A percentile compares a stretch with the other conserved stretches of the same genome.
These are phyloP conservation scores for Starmerella tilneyi DNA, from an alignment of 805 yeast genomes.

Conservation along the genomic window DNA sequence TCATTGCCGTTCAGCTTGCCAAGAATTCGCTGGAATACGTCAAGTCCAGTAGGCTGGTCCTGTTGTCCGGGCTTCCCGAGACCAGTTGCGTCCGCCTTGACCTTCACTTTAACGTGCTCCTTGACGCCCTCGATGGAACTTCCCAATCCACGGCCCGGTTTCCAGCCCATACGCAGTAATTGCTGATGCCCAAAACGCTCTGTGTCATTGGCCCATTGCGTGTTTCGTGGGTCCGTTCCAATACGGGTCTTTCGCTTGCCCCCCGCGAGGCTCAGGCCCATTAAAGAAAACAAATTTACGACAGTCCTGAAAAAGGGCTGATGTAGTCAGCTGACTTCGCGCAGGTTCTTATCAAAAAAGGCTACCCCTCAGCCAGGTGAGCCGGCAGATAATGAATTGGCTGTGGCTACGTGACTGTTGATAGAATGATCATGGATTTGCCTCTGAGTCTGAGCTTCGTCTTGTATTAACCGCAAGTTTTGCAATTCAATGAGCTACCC, in stretches of 20 bases:
- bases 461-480: no score
- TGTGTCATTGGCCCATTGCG: conserved; percentile 75
- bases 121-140: conserved; percentile 38
- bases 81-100: conserved; percentile 77
- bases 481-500: no score
- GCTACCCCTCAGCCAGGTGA: no score
- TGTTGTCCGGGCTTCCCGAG: conserved; percentile 61
- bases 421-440: no score
- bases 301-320: no score
- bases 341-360: no score
- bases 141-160: conserved; percentile 84
- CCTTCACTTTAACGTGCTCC: conserved; percentile 63
- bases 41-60: conserved; percentile 81
- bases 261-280: conserved; percentile 41
- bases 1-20: conserved; percentile 86
- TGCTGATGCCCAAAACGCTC: conserved; percentile 78
- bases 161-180: conserved; percentile 78
- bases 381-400: no score
- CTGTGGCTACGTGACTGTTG: no score
- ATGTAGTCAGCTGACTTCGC: no score
- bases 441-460: no score
- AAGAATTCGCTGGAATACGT: conserved; percentile 80
- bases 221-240: conserved; percentile 88
- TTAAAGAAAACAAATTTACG: conserved; percentile 5
- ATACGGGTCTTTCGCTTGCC: conserved; percentile 69